These are phyloP conservation scores for Macroventuria anomochaeta DNA, from an alignment of 2,329 filamentous ascomycete genomes.

Conservation along the genomic window DNA sequence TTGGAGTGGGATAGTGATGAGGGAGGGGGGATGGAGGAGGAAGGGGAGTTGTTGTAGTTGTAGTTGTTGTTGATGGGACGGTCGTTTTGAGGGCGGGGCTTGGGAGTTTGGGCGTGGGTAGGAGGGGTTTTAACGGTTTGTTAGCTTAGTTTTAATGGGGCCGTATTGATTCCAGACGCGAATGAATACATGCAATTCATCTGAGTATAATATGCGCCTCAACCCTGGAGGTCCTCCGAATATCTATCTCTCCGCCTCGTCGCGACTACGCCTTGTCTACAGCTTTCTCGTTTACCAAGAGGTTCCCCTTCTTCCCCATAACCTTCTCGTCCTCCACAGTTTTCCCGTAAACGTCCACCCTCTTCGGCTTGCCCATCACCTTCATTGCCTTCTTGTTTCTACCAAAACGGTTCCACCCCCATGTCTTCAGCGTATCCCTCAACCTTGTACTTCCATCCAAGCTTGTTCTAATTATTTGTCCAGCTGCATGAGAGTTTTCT, in stretches of 20 bases:
- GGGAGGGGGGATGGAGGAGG: slow-evolving; percentile 60
- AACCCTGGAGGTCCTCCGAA: too few relatives aligned
- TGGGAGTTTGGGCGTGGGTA: neutral
- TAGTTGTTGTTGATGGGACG: too few relatives aligned
- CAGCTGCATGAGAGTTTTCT: neutral
- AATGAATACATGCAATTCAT: too few relatives aligned
- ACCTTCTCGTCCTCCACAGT: neutral
- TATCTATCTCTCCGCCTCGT: too few relatives aligned
- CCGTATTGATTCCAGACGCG: too few relatives aligned
- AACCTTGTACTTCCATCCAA: neutral
- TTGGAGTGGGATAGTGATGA: slow-evolving; percentile 65
- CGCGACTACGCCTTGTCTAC: neutral
- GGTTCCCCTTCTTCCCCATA: too few relatives aligned
- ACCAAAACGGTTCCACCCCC: neutral
- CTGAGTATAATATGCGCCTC: too few relatives aligned
- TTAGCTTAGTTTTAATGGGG: too few relatives aligned
- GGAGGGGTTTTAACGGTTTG: too few relatives aligned
- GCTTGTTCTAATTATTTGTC: neutral
- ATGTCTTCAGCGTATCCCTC: neutral
- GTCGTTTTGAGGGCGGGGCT: too few relatives aligned
- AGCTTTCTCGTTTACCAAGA: too few relatives aligned
- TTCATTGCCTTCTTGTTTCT: neutral
- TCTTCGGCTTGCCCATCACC: neutral
- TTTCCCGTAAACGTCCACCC: neutral
- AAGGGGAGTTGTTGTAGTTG: slow-evolving; percentile 55